Base-by-base conservation (phyloP, 1,139 yeast species). In the Yamadazyma diospyri region DNA sequence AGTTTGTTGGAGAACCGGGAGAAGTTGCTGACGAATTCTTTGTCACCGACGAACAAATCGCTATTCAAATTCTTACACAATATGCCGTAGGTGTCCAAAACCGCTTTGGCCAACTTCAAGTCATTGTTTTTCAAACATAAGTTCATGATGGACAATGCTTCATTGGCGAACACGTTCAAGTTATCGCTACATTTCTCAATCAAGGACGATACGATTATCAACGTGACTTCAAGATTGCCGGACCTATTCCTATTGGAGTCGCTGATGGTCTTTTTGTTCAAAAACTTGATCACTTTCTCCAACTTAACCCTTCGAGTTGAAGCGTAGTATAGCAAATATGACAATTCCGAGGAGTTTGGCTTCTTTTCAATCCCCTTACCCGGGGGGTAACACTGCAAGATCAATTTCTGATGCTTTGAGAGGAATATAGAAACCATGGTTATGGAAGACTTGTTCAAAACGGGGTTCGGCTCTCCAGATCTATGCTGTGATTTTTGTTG, bases 371-470 rank as follows among this genome's bases (percentile, higher is more conserved):
- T 72, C 6, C 80, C 81, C 41, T 86, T 72, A 2, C 97, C 96
- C 2, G 94, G 76, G 3, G 96, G 98, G 55, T 89, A 92, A 64
- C 98, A 92, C 55, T 85, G 95, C 35, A 84, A 73, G 27, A 92
- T 85, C 50, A 89, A 70, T 52, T 84, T 81, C 58, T 88, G 97
- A 56, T 89, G 97, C 55, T 89, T 89, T 5, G 95, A 85, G 31
- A 68, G 69, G 47, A 77, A 75, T 40, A 76, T 50, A 19, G 45
- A 41, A 47, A 51, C 45, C 36, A 32, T 45, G 4, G 8, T 22
- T n/a, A n/a, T n/a, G n/a, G n/a, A n/a, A n/a, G n/a, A n/a, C n/a
- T n/a, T n/a, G n/a, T n/a, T n/a, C n/a, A n/a, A n/a, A n/a, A n/a
- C n/a, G n/a, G n/a, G n/a, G n/a, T n/a, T n/a, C n/a, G n/a, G n/a